These are phyloP conservation scores for Trichoderma breve DNA, from an alignment of 2,329 filamentous ascomycete species.

Conservation along the genomic window DNA sequence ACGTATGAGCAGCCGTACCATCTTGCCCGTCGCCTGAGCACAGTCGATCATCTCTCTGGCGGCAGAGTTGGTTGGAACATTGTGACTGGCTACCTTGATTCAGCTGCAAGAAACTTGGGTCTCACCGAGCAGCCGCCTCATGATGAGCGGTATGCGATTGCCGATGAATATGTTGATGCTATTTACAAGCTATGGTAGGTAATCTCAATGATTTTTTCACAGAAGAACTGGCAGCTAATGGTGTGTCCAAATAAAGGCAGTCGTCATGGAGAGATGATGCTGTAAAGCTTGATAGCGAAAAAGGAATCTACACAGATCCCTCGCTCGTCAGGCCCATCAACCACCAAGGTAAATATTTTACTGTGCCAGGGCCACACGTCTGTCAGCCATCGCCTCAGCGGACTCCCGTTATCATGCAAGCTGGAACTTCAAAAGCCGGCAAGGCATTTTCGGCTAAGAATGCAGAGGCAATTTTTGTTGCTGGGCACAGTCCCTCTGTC, in stretches of 20 bases:
- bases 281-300: constrained; percentile 53
- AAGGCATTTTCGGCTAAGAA: constrained; percentile 61
- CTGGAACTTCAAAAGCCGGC: constrained; percentile 59
- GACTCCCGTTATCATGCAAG: constrained; percentile 63
- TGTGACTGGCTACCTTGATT: constrained; percentile 67
- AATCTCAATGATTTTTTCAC: neutral
- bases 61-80: constrained; percentile 55
- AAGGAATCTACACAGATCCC: constrained; percentile 45
- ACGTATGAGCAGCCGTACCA: constrained; percentile 70
- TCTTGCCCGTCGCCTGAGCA: constrained; percentile 62
- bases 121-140: constrained; percentile 50
- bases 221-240: neutral
- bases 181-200: constrained; percentile 60
- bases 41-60: constrained; percentile 64
- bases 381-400: constrained; percentile 62
- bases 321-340: constrained; percentile 59
- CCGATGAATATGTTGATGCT: constrained; percentile 58
- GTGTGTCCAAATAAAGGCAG: constrained; percentile 27
- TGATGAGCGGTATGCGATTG: constrained; percentile 56
- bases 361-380: constrained; percentile 58
- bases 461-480: constrained; percentile 64
- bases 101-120: constrained; percentile 62
- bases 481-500: constrained; percentile 54
- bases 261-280: constrained; percentile 61
- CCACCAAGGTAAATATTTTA: constrained; percentile 59